phyloP scores from a whole-genome alignment of 2,329 filamentous ascomycete genomes.

The Aphanoascus verrucosus region DNA sequence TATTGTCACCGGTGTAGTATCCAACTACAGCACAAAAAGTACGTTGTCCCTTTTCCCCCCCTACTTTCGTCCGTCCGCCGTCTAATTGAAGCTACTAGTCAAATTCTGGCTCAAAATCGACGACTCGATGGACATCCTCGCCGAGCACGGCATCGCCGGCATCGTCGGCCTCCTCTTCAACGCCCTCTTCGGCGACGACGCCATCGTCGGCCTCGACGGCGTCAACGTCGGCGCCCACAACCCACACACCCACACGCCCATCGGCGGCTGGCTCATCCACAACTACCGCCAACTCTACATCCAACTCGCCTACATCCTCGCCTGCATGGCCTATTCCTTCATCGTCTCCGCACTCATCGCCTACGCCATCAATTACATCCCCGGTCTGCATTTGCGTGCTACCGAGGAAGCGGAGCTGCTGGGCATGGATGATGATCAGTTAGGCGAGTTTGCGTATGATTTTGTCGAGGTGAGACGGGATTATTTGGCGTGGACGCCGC shows the following conservation, averaged over 20 bases:
- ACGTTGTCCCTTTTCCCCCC: constrained; percentile 35
- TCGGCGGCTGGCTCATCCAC: constrained; percentile 60
- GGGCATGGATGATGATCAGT: constrained; percentile 47
- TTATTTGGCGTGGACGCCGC: constrained; percentile 42
- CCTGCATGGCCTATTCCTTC: constrained; percentile 57
- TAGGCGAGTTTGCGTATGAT: constrained; percentile 44
- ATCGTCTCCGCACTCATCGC: constrained; percentile 57
- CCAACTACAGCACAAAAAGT: constrained; percentile 82
- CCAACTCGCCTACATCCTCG: constrained; percentile 57
- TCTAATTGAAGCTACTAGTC: constrained; percentile 36
- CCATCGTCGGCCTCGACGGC: constrained; percentile 65
- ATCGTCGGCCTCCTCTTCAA: constrained; percentile 71
- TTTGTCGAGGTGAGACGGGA: constrained; percentile 43
- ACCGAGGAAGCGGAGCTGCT: constrained; percentile 57
- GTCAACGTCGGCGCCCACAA: constrained; percentile 40
- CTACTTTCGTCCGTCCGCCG: constrained; percentile 7
- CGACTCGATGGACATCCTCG: constrained; percentile 82
- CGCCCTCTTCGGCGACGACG: constrained; percentile 62
- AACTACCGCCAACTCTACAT: constrained; percentile 62
- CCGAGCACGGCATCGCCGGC: constrained; percentile 76
- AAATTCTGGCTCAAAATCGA: constrained; percentile 70
- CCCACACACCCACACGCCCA: constrained; percentile 26
- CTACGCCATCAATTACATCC: constrained; percentile 59
- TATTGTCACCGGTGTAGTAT: constrained; percentile 53
- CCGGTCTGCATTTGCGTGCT: constrained; percentile 59